A percentile compares a stretch with the other conserved stretches of the same genome.
Evolutionary conservation across 345 rosid species (phyloP).

Genomic region (Fremontodendron californicum): DNA sequence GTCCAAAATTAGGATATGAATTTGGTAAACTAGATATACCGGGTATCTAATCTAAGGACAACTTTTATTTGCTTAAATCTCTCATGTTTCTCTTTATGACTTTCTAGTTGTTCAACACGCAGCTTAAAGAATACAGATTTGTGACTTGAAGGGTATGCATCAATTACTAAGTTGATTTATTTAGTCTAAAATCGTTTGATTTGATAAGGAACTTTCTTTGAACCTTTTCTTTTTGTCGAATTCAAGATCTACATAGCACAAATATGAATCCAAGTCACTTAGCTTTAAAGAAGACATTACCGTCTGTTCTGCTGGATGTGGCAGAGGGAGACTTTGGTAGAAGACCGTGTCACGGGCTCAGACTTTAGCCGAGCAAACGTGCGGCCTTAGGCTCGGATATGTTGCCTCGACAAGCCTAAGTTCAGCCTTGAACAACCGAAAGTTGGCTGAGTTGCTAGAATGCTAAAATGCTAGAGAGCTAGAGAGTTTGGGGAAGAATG

Average conservation of each 20-base stretch:
- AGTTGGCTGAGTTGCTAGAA: too few relatives aligned
- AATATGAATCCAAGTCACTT: not conserved
- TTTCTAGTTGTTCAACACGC: not conserved
- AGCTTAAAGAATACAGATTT: not conserved
- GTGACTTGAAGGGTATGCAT: not conserved
- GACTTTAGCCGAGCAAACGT: too few relatives aligned
- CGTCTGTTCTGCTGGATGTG: slow-evolving; percentile 68
- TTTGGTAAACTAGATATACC: not conserved
- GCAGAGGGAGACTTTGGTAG: slow-evolving; percentile 86
- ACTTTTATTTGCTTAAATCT: not conserved
- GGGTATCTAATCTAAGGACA: not conserved
- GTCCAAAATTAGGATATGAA: not conserved
- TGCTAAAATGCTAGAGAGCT: too few relatives aligned
- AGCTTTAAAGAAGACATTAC: slow-evolving; percentile 33
- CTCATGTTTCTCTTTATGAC: not conserved
- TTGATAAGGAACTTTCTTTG: not conserved
- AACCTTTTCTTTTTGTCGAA: not conserved
- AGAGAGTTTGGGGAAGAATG: too few relatives aligned
- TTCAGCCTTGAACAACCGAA: too few relatives aligned
- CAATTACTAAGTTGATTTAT: not conserved
- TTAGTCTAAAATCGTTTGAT: not conserved
- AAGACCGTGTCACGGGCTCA: too few relatives aligned
- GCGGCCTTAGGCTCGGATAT: too few relatives aligned
- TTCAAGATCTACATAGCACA: not conserved
- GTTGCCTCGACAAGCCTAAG: too few relatives aligned